phyloP scores from a whole-genome alignment of 2,329 filamentous ascomycete species.

The Hypoxylon sp. region DNA sequence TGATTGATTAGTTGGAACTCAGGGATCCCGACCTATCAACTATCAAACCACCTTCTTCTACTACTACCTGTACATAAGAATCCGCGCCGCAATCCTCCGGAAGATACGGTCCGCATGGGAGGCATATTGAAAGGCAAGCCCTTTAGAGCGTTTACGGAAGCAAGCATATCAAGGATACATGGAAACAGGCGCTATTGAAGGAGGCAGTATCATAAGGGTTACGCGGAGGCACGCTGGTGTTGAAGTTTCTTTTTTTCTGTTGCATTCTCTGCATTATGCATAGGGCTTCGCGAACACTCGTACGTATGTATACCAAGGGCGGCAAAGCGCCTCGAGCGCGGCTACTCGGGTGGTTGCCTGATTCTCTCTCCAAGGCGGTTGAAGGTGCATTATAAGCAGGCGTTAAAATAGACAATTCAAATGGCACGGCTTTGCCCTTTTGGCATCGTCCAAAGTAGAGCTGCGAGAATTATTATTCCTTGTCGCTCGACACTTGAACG shows the following conservation, averaged over 20 bases:
- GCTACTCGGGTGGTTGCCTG: conserved; percentile 2
- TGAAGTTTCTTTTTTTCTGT: conserved; percentile 5
- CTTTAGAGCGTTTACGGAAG: background rate
- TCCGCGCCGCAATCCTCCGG: background rate
- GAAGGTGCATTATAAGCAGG: background rate
- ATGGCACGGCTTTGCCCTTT: background rate
- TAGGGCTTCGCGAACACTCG: background rate
- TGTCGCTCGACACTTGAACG: background rate
- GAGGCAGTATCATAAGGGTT: background rate
- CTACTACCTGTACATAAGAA: conserved; percentile 30
- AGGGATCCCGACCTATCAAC: conserved; percentile 2
- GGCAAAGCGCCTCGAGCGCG: conserved; percentile 3
- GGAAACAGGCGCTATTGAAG: background rate
- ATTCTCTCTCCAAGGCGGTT: background rate
- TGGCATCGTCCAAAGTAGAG: background rate
- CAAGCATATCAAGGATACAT: no score
- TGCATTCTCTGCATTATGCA: conserved; percentile 13
- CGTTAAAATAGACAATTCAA: conserved; percentile 5
- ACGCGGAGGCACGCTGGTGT: background rate
- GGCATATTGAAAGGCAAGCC: background rate
- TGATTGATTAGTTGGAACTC: conserved; percentile 47
- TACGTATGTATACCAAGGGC: conserved; percentile 7
- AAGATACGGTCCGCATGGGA: background rate
- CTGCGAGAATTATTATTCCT: background rate
- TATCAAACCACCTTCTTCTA: conserved; percentile 2